Base-by-base conservation (phyloP, 2,329 filamentous ascomycete species). In the Penicillium sp. region DNA sequence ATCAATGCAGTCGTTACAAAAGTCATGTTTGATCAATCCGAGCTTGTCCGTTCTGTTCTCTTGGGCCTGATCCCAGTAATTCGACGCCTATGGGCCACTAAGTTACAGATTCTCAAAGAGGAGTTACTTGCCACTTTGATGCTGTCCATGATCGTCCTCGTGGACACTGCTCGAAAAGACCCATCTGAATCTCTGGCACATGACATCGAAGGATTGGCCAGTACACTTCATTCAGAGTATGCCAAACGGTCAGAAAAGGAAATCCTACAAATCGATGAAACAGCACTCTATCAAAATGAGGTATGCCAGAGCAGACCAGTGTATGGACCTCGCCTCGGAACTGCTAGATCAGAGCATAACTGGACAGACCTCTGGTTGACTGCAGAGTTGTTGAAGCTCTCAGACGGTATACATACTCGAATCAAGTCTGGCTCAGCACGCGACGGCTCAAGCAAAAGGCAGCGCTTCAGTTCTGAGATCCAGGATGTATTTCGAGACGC, bases 201-300 rank as follows among this genome's bases (percentile, higher is more conserved):
- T 13, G 82, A 63, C 54, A 63, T 96, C 6, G 84, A 88, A 62
- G 83, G 84, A n/a, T 74, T 97, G 2, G 71, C 87, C 35, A 87
- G 92, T 45, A 80, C 83, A 4, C 75, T 99, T n/a, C 89, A 88
- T 78, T 77, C 78, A 9, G 93, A 97, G 67, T 97, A 97, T 73
- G 81, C 85, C 4, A 87, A 81, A 62, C 84, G 91, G 59, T 81
- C 86, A 37, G 86, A 89, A 48, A 85, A 86, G 58, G 87, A 90
- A 48, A 84, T 88, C 38, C 80, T 97, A 12, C 89, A 91, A 62
- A 76, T 95, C n/a, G 86, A 90, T 59, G 90, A 97, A 66, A 71
- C 97, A 27, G 77, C 81, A 0, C 89, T 90, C 68, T 78, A 69
- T 70, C 61, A 65, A 35, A 57, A 48, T 27, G 61, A 54, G 9